Evolutionary conservation across 2,329 filamentous ascomycete genomes (phyloP), one percentile per base, ranked within the genome.

Genomic region (Plectosphaerella plurivora): DNA sequence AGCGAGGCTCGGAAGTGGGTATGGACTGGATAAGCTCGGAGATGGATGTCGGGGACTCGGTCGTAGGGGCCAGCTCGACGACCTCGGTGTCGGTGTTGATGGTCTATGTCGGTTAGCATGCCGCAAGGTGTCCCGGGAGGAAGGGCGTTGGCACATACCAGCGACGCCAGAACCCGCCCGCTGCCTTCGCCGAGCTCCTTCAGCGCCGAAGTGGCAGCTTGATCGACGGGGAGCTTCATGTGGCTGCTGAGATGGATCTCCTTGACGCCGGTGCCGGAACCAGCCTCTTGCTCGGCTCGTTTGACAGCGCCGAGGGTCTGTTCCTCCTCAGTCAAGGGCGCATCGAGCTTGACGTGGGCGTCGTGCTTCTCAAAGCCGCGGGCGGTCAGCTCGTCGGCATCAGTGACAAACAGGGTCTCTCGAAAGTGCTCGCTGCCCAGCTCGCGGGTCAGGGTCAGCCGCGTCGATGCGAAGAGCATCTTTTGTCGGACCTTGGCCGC

Each of bases 401-500:
- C 81, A 1, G 88, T 93, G 11, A 80, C 82, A 65, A 92, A 91
- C 42, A 93, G 76, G 22, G 82, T 87, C 66, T 92, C 87, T 49
- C 86, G 75, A 70, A 94, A 93, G 62, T 90, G 79, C 67, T 94
- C 89, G 51, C 83, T 81, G 45, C 90, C 89, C 10, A 94, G 76
- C 70, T 93, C 88, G 42, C 89, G 81, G 48, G 87, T 81, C 1
- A 94, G 77, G 1, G 88, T 89, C 60, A 92, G 75, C 10, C 88
- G 81, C 25, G 89, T 92, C 22, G 84, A 82, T 6, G 89, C 89
- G 67, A 93, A 92, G 20, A 94, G 80, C 86, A 90, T 94, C 77
- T 94, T 94, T 67, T 91, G 87, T 39, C 89, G 84, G 52, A 94
- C 89, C 25, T 86, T 87, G 39, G 89, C 89, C 1, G 82, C 66